phyloP scores from a whole-genome alignment of 306 rosid species.

The Quercus suber region DNA sequence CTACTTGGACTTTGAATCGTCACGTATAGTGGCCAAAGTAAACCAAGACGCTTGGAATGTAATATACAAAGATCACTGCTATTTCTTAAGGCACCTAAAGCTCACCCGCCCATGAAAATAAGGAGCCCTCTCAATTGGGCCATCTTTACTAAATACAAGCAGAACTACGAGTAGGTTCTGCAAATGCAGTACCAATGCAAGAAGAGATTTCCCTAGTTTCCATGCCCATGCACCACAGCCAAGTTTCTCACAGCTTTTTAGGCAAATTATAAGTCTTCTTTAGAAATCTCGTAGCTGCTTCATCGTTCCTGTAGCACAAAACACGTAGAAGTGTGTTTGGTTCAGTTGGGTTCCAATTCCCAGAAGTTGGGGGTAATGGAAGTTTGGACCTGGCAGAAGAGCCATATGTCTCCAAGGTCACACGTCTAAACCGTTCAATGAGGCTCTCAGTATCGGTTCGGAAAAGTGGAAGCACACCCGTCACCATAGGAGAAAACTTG shows the following conservation, averaged over 20 bases:
- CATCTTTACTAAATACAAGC: slow-evolving; percentile 41
- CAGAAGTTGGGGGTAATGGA: slow-evolving; percentile 93
- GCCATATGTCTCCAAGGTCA: slow-evolving; percentile 72
- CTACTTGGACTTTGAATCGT: slow-evolving; percentile 19
- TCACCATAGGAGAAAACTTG: slow-evolving; percentile 61
- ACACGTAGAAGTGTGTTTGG: slow-evolving; percentile 91
- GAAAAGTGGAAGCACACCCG: slow-evolving; percentile 78
- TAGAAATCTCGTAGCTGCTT: slow-evolving; percentile 76
- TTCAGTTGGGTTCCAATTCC: slow-evolving; percentile 90
- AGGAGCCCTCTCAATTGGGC: slow-evolving; percentile 29
- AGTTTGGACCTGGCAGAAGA: slow-evolving; percentile 82
- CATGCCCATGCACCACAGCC: slow-evolving; percentile 18
- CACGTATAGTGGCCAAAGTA: slow-evolving; percentile 22
- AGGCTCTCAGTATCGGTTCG: slow-evolving; percentile 77
- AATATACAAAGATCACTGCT: slow-evolving; percentile 18
- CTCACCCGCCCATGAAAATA: slow-evolving; percentile 20
- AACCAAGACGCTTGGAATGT: slow-evolving; percentile 18
- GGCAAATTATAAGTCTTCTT: slow-evolving; percentile 90
- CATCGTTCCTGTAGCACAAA: slow-evolving; percentile 86
- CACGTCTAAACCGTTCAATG: slow-evolving; percentile 68
- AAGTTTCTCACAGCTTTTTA: slow-evolving; percentile 61
- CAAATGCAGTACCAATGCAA: slow-evolving; percentile 17
- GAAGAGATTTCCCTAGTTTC: slow-evolving; percentile 18
- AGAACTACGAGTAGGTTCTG: slow-evolving; percentile 22
- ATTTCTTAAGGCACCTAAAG: slow-evolving; percentile 16